phyloP scores from a whole-genome alignment of 1,139 yeast genomes.

The Yamadazyma friedrichii region DNA sequence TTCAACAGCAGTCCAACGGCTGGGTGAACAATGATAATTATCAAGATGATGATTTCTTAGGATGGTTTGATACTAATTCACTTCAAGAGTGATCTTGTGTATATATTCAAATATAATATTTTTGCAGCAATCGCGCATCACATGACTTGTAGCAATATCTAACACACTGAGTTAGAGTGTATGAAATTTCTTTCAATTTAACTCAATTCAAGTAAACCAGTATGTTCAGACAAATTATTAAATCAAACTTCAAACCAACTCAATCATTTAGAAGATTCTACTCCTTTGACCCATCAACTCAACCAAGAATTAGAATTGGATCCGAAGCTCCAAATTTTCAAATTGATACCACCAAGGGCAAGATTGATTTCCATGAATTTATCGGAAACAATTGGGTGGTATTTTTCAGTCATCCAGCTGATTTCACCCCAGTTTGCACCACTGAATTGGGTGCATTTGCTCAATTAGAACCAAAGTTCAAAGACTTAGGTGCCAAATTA shows the following conservation, averaged over 20 bases:
- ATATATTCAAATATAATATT: neutral
- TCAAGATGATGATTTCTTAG: conserved; percentile 75
- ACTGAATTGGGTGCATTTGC: conserved; percentile 90
- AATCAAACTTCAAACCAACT: conserved; percentile 4
- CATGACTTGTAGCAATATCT: conserved; percentile 12
- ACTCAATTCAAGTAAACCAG: conserved; percentile 1
- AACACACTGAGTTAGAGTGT: too few species aligned
- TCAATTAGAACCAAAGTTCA: conserved; percentile 77
- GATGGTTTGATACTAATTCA: conserved; percentile 84
- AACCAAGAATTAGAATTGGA: conserved; percentile 70
- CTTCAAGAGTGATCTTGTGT: conserved; percentile 11
- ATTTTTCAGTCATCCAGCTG: conserved; percentile 84
- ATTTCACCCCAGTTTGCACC: conserved; percentile 87
- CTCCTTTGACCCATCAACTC: conserved; percentile 57
- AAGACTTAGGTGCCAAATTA: conserved; percentile 72
- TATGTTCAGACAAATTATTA: conserved; percentile 17
- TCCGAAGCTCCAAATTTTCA: conserved; percentile 79
- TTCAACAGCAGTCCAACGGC: conserved; percentile 80
- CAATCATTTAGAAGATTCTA: conserved; percentile 25
- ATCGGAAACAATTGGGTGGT: conserved; percentile 76
- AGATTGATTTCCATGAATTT: conserved; percentile 72
- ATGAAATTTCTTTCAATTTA: neutral
- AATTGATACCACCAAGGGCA: conserved; percentile 72
- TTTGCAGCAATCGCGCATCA: conserved; percentile 5
- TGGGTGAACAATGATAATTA: conserved; percentile 76